Base-by-base conservation (phyloP, 2,329 filamentous ascomycete species). In the Pyricularia sp. region DNA sequence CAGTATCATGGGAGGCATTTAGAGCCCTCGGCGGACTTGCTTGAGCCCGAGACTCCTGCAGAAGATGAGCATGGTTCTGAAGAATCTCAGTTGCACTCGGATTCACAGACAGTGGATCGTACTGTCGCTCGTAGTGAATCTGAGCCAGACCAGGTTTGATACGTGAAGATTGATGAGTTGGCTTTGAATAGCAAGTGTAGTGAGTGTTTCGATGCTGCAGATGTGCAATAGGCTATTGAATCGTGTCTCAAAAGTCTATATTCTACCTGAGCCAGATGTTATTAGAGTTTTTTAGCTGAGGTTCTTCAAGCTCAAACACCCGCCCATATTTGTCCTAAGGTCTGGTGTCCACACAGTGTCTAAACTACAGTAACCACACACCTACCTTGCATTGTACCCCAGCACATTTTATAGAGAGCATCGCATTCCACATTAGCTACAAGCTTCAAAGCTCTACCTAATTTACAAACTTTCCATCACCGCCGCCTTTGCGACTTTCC, bases 1-100 rank as follows among this genome's bases (percentile, higher is more conserved):
- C 9, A 70, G 69, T 67, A 66, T 24, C 69, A 70, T 28, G 69
- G 69, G 12, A 65, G 68, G 63, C 49, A 57, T 19, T n/a, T 19
- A 59, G 63, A 40, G 13, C 61, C 22, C 13, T 33, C 40, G 13
- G 24, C 40, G 12, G 33, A 12, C 5, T 31, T 57, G 53, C n/a
- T 9, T 16, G 53, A 13, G 22, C 22, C 53, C 10, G 22, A 57
- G 22, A 5, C 53, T 3, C 4, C 16, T 13, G 53, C n/a, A 12
- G 53, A 28, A 24, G 22, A 57, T 57, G 53, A 28, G 53, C 22
- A 24, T 28, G 53, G 9, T 26, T 57, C 22, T 57, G 22, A 57
- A 57, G 53, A 24, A 24, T 57, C 53, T 28, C n/a, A 4, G 16
- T 3, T 24, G 12, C n/a, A 22, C 7, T 26, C 10, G 53, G 12